phyloP scores from a whole-genome alignment of 1,284 basidiomycete species.

The Melampsora larici-populina region DNA sequence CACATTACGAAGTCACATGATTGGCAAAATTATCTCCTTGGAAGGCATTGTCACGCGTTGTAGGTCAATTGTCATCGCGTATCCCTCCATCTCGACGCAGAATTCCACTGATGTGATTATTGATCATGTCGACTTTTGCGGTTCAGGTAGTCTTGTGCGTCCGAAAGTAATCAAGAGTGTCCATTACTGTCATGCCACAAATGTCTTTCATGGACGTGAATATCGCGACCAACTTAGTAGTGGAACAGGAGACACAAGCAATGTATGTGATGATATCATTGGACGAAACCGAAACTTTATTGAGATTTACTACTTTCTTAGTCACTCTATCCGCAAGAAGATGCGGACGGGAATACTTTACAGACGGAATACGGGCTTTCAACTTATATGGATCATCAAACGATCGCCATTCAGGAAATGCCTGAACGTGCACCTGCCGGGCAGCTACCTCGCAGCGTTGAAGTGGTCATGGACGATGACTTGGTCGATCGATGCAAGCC shows the following conservation, averaged over 20 bases:
- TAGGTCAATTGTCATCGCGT: conserved; percentile 45
- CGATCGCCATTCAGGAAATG: conserved; percentile 99
- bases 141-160: conserved; percentile 77
- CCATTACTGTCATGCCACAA: conserved; percentile 86
- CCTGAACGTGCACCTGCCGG: conserved; percentile 96
- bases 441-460: conserved; percentile 89
- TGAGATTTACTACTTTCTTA: conserved; percentile 58
- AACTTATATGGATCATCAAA: conserved; percentile 92
- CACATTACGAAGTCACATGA: conserved; percentile 78
- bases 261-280: conserved; percentile 58
- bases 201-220: conserved; percentile 77
- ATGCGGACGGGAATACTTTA: conserved; percentile 80
- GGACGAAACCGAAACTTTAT: conserved; percentile 62
- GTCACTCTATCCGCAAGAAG: conserved; percentile 71
- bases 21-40: conserved; percentile 93
- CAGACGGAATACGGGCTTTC: conserved; percentile 91
- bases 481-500: conserved; percentile 96
- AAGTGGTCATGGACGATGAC: conserved; percentile 94
- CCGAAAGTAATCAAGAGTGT: conserved; percentile 97
- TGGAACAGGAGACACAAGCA: conserved; percentile 59
- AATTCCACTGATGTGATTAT: neutral
- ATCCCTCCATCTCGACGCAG: neutral
- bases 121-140: neutral
- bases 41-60: conserved; percentile 98
- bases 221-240: conserved; percentile 91